These are phyloP conservation scores for Suillus fuscotomentosus DNA, from an alignment of 768 basidiomycete species.

Conservation along the genomic window DNA sequence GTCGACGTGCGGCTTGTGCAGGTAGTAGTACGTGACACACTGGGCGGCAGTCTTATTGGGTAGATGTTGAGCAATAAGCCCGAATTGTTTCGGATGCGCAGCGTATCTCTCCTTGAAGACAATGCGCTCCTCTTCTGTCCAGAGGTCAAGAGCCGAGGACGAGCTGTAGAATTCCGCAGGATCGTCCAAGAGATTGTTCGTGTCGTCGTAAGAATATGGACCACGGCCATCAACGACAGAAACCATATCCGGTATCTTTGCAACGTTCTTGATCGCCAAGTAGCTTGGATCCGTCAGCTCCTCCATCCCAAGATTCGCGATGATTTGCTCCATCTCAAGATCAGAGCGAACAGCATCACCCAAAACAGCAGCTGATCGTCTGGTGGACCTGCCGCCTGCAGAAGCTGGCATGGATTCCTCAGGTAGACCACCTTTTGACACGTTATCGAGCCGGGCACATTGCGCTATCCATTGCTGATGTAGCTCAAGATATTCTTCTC, in stretches of 20 bases:
- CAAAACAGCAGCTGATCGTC: constrained; percentile 66
- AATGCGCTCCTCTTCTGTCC: constrained; percentile 83
- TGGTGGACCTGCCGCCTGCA: constrained; percentile 57
- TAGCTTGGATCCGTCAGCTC: constrained; percentile 91
- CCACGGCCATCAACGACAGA: constrained; percentile 61
- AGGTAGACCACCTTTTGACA: constrained; percentile 26
- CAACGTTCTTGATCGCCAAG: constrained; percentile 82
- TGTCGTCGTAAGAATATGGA: constrained; percentile 75
- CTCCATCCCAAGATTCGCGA: constrained; percentile 89
- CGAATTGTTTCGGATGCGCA: constrained; percentile 90
- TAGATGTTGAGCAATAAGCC: constrained; percentile 78
- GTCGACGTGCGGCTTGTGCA: constrained; percentile 84
- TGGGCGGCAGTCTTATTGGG: constrained; percentile 84
- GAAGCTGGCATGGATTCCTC: constrained; percentile 41
- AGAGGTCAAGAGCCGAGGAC: constrained; percentile 73
- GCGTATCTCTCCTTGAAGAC: constrained; percentile 82
- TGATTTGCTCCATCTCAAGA: constrained; percentile 95
- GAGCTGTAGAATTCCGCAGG: constrained; percentile 77
- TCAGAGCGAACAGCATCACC: constrained; percentile 93
- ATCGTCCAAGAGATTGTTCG: constrained; percentile 76
- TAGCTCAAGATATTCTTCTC: constrained; percentile 62
- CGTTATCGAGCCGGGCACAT: constrained; percentile 65
- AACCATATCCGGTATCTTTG: constrained; percentile 89
- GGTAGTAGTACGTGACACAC: constrained; percentile 92
- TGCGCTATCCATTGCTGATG: constrained; percentile 75